Conservation (phyloP, 805 yeast genomes). For the Hanseniaspora nectarophila region DNA sequence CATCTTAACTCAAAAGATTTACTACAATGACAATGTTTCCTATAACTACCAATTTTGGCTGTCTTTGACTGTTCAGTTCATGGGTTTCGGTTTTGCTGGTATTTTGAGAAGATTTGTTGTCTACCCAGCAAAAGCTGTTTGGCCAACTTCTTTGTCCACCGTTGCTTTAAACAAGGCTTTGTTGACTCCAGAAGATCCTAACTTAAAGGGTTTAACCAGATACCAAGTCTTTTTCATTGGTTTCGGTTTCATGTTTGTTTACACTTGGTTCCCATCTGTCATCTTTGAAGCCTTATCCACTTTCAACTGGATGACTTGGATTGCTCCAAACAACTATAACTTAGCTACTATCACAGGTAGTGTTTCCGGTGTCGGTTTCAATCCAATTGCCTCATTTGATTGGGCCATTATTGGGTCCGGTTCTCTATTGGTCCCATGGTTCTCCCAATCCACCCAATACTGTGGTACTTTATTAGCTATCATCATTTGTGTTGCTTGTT, state of each 20-base stretch:
- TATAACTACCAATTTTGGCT: conserved; percentile 42
- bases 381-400: conserved; percentile 45
- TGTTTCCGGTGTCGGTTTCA: conserved; percentile 37
- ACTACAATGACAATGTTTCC: conserved; percentile 25
- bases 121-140: conserved; percentile 47
- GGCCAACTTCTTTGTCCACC: conserved; percentile 54
- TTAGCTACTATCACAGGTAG: conserved; percentile 47
- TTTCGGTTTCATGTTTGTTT: conserved; percentile 36
- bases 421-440: conserved; percentile 37
- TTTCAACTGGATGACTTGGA: conserved; percentile 38
- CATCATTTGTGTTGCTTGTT: conserved; percentile 28
- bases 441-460: conserved; percentile 26
- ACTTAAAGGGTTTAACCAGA: conserved; percentile 30
- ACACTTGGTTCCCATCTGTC: conserved; percentile 60
- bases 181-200: conserved; percentile 30
- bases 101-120: conserved; percentile 46
- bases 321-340: conserved; percentile 33
- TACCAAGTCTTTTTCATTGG: conserved; percentile 38
- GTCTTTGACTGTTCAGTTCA: conserved; percentile 46
- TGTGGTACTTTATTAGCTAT: conserved; percentile 29
- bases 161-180: conserved; percentile 46
- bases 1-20: conserved; percentile 29
- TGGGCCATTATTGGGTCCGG: conserved; percentile 34
- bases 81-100: conserved; percentile 60
- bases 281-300: conserved; percentile 48